Percentiles rank a stretch among this genome's conserved stretches.
Conservation (phyloP, 495 filamentous ascomycete genomes). For the Beverwykella pulmonaria region DNA sequence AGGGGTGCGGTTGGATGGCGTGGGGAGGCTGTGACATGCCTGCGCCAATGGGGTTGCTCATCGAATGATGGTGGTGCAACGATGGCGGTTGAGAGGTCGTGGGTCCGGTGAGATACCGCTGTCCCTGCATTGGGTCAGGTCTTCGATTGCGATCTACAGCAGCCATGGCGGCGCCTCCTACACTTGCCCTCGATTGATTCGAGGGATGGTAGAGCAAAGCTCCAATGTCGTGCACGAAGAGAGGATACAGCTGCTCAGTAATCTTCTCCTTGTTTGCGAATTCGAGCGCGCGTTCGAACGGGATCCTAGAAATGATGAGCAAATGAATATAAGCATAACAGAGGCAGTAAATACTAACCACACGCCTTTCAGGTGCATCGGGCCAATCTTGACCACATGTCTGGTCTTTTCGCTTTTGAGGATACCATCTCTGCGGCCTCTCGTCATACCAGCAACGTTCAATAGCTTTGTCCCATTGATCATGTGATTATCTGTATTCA, state of each 20-base stretch:
- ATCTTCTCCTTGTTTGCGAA: conserved; percentile 99
- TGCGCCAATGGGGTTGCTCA: conserved; percentile 66
- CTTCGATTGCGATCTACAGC: conserved; percentile 74
- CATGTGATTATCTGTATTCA: conserved; percentile 86
- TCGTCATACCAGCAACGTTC: conserved; percentile 97
- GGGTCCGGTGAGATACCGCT: conserved; percentile 50
- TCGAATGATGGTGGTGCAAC: conserved; percentile 76
- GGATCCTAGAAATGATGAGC: conserved; percentile 69
- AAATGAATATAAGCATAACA: conserved; percentile 20
- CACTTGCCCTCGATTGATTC: conserved; percentile 71
- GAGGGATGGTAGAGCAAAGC: conserved; percentile 91
- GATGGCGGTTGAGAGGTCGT: conserved; percentile 58
- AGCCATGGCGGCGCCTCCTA: conserved; percentile 76
- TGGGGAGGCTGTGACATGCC: conserved; percentile 67
- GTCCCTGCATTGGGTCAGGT: conserved; percentile 52
- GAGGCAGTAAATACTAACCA: conserved; percentile 65
- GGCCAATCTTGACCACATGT: conserved; percentile 97
- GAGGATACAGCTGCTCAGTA: conserved; percentile 88
- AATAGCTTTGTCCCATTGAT: conserved; percentile 97
- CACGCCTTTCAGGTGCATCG: conserved; percentile 98
- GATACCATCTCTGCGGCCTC: conserved; percentile 93
- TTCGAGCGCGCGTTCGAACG: conserved; percentile 92
- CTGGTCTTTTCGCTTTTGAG: conserved; percentile 96
- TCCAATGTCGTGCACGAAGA: conserved; percentile 98
- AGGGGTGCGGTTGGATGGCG: conserved; percentile 75